These are phyloP conservation scores for Dipteronia sinensis DNA, from an alignment of 345 rosid genomes.

Conservation along the genomic window DNA sequence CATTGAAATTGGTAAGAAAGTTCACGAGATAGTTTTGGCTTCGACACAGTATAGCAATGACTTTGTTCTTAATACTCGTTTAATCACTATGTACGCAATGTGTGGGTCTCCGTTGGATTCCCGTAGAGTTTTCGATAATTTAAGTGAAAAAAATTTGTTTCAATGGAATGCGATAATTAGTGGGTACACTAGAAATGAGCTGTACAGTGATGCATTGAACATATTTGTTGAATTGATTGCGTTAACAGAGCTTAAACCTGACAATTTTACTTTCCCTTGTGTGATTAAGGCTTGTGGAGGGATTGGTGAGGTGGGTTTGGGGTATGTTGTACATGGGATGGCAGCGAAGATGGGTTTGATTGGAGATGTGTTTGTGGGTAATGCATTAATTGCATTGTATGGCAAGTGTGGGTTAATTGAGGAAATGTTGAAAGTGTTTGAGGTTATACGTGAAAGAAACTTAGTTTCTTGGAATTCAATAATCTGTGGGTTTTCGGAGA, in stretches of 20 bases:
- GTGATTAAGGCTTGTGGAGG: slow-evolving; percentile 70
- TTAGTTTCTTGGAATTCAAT: slow-evolving; percentile 74
- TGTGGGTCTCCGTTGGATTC: slow-evolving; percentile 57
- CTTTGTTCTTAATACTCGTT: slow-evolving; percentile 49
- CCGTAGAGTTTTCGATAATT: slow-evolving; percentile 45
- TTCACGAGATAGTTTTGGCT: slow-evolving; percentile 46
- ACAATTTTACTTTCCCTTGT: slow-evolving; percentile 70
- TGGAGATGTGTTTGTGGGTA: slow-evolving; percentile 57
- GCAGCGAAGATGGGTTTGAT: slow-evolving; percentile 51
- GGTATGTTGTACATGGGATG: slow-evolving; percentile 60
- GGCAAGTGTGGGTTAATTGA: slow-evolving; percentile 50
- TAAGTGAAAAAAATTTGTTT: slow-evolving; percentile 52
- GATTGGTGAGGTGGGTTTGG: slow-evolving; percentile 38
- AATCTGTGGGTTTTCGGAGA: slow-evolving; percentile 50
- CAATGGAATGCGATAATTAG: slow-evolving; percentile 73
- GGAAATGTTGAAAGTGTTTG: slow-evolving; percentile 46
- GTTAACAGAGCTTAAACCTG: slow-evolving; percentile 43
- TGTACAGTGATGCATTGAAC: slow-evolving; percentile 43
- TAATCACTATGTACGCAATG: slow-evolving; percentile 58
- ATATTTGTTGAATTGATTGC: slow-evolving; percentile 50
- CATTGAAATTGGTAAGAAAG: slow-evolving; percentile 47
- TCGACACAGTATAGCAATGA: slow-evolving; percentile 45
- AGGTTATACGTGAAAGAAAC: slow-evolving; percentile 50
- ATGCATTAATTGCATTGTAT: slow-evolving; percentile 59
- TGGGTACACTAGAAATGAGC: slow-evolving; percentile 58